Evolutionary conservation across 352 stramenopile genomes (phyloP).

Genomic region (Aphanomyces cochlioides): DNA sequence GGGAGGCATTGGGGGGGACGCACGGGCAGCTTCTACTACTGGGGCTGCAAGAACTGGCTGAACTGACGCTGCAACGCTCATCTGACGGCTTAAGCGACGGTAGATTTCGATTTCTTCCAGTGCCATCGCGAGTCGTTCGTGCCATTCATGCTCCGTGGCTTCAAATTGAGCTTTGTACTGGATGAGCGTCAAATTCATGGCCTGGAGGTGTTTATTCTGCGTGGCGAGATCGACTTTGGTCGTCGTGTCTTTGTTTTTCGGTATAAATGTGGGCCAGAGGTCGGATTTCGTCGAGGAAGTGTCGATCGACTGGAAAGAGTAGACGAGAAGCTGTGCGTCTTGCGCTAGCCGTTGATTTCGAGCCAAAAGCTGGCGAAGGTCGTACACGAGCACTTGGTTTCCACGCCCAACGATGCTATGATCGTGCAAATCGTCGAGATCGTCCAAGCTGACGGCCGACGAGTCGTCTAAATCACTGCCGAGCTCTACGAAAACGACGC

Average conservation of each 20-base stretch:
- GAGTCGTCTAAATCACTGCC: background rate
- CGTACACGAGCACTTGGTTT: conserved; percentile 15
- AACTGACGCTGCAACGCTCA: too few species aligned
- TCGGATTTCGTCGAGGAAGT: background rate
- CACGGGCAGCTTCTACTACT: too few species aligned
- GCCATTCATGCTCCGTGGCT: background rate
- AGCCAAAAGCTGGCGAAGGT: conserved; percentile 14
- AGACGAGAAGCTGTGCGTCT: conserved; percentile 19
- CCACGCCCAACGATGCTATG: background rate
- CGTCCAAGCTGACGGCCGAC: background rate
- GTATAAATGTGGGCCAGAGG: background rate
- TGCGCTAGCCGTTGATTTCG: conserved; percentile 20
- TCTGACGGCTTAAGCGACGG: background rate
- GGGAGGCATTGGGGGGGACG: too few species aligned
- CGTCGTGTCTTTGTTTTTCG: background rate
- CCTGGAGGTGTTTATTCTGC: background rate
- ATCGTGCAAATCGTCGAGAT: background rate
- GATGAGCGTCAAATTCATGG: background rate
- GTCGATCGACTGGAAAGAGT: background rate
- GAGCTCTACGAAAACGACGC: background rate
- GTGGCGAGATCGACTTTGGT: background rate
- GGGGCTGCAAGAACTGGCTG: too few species aligned
- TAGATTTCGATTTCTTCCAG: background rate
- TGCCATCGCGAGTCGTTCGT: background rate
- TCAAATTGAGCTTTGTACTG: background rate